Evolutionary conservation across 768 basidiomycete genomes (phyloP).

Genomic region (Mycena alexandri): DNA sequence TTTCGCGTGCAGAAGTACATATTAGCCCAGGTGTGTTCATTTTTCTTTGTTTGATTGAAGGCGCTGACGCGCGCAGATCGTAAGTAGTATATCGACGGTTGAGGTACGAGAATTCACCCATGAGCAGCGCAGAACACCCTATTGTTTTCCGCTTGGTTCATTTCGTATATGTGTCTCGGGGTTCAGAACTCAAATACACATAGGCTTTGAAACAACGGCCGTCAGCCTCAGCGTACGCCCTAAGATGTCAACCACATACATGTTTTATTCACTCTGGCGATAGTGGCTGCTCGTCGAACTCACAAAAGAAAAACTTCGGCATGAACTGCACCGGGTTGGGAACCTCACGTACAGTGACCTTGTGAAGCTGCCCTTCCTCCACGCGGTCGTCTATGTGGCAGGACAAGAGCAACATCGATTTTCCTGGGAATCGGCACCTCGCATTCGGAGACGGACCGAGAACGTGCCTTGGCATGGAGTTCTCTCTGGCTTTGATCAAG

Average conservation of each 20-base stretch:
- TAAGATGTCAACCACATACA: background rate
- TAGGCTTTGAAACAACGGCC: constrained; percentile 33
- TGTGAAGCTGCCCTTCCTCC: constrained; percentile 48
- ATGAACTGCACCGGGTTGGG: constrained; percentile 42
- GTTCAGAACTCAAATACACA: background rate
- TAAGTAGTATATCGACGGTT: background rate
- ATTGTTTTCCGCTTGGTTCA: constrained; percentile 29
- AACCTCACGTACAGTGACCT: constrained; percentile 29
- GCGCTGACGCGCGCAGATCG: constrained; percentile 10
- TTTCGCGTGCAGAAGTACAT: constrained; percentile 30
- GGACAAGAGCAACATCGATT: constrained; percentile 41
- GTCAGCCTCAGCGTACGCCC: constrained; percentile 25
- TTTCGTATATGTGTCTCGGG: background rate
- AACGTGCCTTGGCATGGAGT: constrained; percentile 50
- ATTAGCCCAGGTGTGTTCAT: constrained; percentile 17
- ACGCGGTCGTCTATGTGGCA: constrained; percentile 49
- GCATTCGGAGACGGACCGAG: constrained; percentile 54
- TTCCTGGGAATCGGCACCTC: constrained; percentile 52
- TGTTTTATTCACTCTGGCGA: too few relatives aligned
- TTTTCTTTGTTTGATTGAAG: background rate
- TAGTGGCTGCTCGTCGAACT: constrained; percentile 52
- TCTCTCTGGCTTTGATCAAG: constrained; percentile 53
- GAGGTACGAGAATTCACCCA: background rate
- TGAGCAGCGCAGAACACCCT: constrained; percentile 25
- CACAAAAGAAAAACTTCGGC: constrained; percentile 43